Evolutionary conservation across 2,329 filamentous ascomycete genomes (phyloP).

Genomic region (Phyllosticta paracitricarpa): DNA sequence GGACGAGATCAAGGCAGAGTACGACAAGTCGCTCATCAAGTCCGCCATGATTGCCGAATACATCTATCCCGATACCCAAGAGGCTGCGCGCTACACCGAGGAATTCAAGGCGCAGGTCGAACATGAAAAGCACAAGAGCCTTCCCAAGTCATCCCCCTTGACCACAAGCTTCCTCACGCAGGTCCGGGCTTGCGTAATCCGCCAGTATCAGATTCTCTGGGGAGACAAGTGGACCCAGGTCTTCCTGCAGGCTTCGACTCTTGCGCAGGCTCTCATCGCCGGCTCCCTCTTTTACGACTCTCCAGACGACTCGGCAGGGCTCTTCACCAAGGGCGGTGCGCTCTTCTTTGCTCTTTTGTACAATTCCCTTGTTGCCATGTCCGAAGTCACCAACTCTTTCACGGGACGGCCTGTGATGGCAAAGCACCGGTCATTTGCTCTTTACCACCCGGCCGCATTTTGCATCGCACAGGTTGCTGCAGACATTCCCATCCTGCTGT

Average conservation of each 20-base stretch:
- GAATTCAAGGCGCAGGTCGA: slow-evolving; percentile 45
- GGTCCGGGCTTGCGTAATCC: slow-evolving; percentile 44
- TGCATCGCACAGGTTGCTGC: slow-evolving; percentile 59
- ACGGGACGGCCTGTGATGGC: slow-evolving; percentile 67
- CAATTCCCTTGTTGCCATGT: slow-evolving; percentile 53
- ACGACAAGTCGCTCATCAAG: slow-evolving; percentile 42
- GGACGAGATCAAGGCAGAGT: slow-evolving; percentile 34
- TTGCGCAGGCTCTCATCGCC: slow-evolving; percentile 51
- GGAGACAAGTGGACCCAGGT: slow-evolving; percentile 55
- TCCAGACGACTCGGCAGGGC: slow-evolving; percentile 44
- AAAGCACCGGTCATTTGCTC: slow-evolving; percentile 75
- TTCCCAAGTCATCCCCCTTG: slow-evolving; percentile 45
- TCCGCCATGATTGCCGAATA: slow-evolving; percentile 46
- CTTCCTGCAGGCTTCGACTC: slow-evolving; percentile 50
- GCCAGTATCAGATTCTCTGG: slow-evolving; percentile 57
- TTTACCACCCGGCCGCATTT: slow-evolving; percentile 76
- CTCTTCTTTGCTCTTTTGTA: slow-evolving; percentile 56
- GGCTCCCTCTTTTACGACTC: slow-evolving; percentile 61
- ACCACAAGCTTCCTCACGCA: slow-evolving; percentile 33
- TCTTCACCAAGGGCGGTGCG: slow-evolving; percentile 55
- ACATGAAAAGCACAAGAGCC: slow-evolving; percentile 45
- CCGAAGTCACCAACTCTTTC: slow-evolving; percentile 52
- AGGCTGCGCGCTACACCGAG: slow-evolving; percentile 27
- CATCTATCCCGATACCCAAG: slow-evolving; percentile 44
- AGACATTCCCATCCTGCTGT: slow-evolving; percentile 44